Base-by-base conservation (phyloP, 768 basidiomycete genomes). In the Cystofilobasidium ferigula region DNA sequence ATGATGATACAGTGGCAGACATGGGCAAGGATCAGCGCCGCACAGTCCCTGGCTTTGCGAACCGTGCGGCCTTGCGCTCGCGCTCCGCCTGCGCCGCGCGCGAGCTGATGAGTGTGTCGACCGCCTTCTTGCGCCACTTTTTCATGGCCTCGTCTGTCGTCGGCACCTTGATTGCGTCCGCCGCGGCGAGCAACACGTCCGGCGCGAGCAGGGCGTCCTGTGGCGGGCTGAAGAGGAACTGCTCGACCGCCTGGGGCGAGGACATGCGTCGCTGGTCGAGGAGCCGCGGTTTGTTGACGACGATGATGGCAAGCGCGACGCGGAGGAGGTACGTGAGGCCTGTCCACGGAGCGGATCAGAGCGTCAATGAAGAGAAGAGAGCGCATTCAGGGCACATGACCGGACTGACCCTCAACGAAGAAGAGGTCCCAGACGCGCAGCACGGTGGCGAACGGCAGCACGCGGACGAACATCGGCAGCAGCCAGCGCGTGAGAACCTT, bases 401-500 rank as follows among this genome's bases (percentile, higher is more conserved):
- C 36, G 22, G 22, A 22, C 60, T n/a, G 2, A 67, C 65, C 65
- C 38, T 67, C 65, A 36, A 62, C 28, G 32, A 67, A 60, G 20
- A 38, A 35, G 3, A 67, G 35, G 57, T 68, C 67, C 61, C 61
- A 62, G 24, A 68, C 36, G 24, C 53, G 61, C 9, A 68, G 18
- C 16, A 68, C 36, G 13, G 51, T 63, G 16, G 34, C 38, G 40
- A 54, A 68, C 24, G 67, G 67, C 4, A 68, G 57, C 34, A 58
- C 34, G 30, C 67, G 56, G 24, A 68, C 61, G 36, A 68, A 68
- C 67, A 68, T 63, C 8, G 61, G 61, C 10, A 63, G 56, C 5
- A 68, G 38, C 67, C 67, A 68, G 16, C 22, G n/a, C 13, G 45
- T n/a, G 22, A 68, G 45, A n/a, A 68, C 32, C 35, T 26, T 53